These are phyloP conservation scores for Penicillium antarcticum DNA, from an alignment of 495 filamentous ascomycete species.

Conservation along the genomic window DNA sequence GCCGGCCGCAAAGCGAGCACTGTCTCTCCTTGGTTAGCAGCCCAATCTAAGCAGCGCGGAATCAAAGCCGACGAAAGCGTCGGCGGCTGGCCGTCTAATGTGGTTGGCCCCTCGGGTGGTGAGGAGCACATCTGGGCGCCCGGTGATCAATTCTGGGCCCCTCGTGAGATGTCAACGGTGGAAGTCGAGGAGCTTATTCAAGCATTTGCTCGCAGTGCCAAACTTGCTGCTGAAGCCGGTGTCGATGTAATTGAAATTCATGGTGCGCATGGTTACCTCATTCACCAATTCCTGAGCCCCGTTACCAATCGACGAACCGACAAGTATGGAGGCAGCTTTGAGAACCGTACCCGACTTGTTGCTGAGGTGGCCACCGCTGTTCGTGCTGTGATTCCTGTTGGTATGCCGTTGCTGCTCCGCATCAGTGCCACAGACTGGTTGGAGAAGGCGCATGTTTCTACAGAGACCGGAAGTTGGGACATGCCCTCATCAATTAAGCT, in stretches of 20 bases:
- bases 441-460: slow-evolving; percentile 46
- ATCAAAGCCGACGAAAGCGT: slow-evolving; percentile 50
- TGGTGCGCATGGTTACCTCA: slow-evolving; percentile 65
- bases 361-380: slow-evolving; percentile 51
- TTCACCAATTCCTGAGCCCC: slow-evolving; percentile 62
- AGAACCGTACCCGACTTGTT: slow-evolving; percentile 55
- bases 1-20: slow-evolving; percentile 71
- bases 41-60: slow-evolving; percentile 21
- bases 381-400: slow-evolving; percentile 54
- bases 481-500: slow-evolving; percentile 59
- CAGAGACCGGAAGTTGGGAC: slow-evolving; percentile 58
- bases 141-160: slow-evolving; percentile 34
- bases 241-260: slow-evolving; percentile 64
- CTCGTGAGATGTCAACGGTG: slow-evolving; percentile 36
- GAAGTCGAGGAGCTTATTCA: slow-evolving; percentile 63
- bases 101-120: slow-evolving; percentile 55
- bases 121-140: slow-evolving; percentile 45
- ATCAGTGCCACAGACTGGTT: slow-evolving; percentile 75
- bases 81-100: slow-evolving; percentile 67
- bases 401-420: slow-evolving; percentile 64
- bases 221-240: slow-evolving; percentile 60
- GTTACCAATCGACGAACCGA: slow-evolving; percentile 60
- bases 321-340: slow-evolving; percentile 57
- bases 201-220: slow-evolving; percentile 59
- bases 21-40: slow-evolving; percentile 57